Percentiles rank a stretch among this genome's conserved stretches.
These are phyloP conservation scores for Lagenaria siceraria DNA, from an alignment of 306 rosid species.

Conservation along the genomic window DNA sequence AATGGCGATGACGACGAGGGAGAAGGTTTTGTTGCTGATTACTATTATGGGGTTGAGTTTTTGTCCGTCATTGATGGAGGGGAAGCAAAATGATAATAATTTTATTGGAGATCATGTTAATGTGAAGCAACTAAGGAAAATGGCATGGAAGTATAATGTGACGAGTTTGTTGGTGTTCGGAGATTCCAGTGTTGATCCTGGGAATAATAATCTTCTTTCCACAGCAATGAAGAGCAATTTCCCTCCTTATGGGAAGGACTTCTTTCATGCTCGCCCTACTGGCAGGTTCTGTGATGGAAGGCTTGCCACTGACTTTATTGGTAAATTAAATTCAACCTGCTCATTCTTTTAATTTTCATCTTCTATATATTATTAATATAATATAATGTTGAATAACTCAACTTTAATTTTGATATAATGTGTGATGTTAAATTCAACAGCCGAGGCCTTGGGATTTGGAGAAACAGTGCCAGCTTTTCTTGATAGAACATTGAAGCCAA, in stretches of 20 bases:
- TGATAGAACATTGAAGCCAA: slow-evolving; percentile 36
- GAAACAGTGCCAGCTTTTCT: slow-evolving; percentile 50
- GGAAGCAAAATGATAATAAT: not conserved
- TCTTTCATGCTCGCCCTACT: slow-evolving; percentile 45
- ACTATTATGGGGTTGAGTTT: not conserved
- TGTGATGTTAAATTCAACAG: slow-evolving; percentile 16
- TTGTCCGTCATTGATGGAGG: not conserved
- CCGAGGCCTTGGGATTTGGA: slow-evolving; percentile 52
- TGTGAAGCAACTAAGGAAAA: not conserved
- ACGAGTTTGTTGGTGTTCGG: slow-evolving; percentile 40
- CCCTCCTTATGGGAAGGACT: slow-evolving; percentile 59
- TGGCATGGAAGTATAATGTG: not conserved
- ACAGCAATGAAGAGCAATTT: slow-evolving; percentile 53
- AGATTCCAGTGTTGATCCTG: slow-evolving; percentile 77
- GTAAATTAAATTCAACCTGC: slow-evolving; percentile 6
- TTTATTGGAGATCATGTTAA: not conserved
- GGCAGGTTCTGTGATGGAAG: slow-evolving; percentile 61
- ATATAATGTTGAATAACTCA: too few relatives aligned
- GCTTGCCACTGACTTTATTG: slow-evolving; percentile 66
- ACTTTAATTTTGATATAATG: too few relatives aligned
- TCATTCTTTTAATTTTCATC: too few relatives aligned
- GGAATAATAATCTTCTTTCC: slow-evolving; percentile 55
- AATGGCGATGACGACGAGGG: not conserved
- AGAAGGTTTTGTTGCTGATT: not conserved
- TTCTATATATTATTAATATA: too few relatives aligned